These are phyloP conservation scores for Penicillium rolfsii DNA, from an alignment of 2,329 filamentous ascomycete genomes.

Conservation along the genomic window DNA sequence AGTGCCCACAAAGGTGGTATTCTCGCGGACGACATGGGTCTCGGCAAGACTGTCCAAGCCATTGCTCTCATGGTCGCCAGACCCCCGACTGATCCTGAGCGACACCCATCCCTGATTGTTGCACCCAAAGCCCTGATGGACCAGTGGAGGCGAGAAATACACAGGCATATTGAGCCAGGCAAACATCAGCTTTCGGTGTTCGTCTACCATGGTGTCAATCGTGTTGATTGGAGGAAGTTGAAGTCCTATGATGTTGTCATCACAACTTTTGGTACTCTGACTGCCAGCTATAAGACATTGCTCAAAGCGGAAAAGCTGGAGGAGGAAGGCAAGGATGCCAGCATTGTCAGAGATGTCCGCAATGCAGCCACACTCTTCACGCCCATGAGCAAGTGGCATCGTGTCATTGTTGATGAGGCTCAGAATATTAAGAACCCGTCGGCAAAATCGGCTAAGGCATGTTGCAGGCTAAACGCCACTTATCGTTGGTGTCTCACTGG, in stretches of 20 bases:
- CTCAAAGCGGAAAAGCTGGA: slow-evolving; percentile 56
- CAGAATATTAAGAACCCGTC: slow-evolving; percentile 78
- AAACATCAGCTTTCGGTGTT: slow-evolving; percentile 64
- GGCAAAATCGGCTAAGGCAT: slow-evolving; percentile 65
- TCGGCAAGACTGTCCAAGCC: slow-evolving; percentile 83
- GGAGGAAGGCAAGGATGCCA: slow-evolving; percentile 46
- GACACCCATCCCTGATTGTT: slow-evolving; percentile 79
- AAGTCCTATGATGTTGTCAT: slow-evolving; percentile 72
- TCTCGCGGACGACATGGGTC: slow-evolving; percentile 78
- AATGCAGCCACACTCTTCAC: slow-evolving; percentile 56
- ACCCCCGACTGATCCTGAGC: slow-evolving; percentile 60
- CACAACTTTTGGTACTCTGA: slow-evolving; percentile 76
- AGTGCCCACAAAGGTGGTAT: slow-evolving; percentile 75
- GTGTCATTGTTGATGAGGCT: slow-evolving; percentile 77
- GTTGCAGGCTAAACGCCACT: slow-evolving; percentile 60
- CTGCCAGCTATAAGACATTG: slow-evolving; percentile 67
- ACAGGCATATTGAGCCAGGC: slow-evolving; percentile 64
- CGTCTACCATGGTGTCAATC: slow-evolving; percentile 69
- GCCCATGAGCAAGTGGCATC: slow-evolving; percentile 63
- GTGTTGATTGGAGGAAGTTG: slow-evolving; percentile 63
- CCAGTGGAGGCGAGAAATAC: slow-evolving; percentile 84
- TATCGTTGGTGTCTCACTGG: slow-evolving; percentile 77
- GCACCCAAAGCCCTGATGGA: slow-evolving; percentile 77
- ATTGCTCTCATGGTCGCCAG: slow-evolving; percentile 74
- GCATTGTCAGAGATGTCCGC: slow-evolving; percentile 7